Evolutionary conservation across 2,329 filamentous ascomycete genomes (phyloP).

Genomic region (Diplodia mutila): DNA sequence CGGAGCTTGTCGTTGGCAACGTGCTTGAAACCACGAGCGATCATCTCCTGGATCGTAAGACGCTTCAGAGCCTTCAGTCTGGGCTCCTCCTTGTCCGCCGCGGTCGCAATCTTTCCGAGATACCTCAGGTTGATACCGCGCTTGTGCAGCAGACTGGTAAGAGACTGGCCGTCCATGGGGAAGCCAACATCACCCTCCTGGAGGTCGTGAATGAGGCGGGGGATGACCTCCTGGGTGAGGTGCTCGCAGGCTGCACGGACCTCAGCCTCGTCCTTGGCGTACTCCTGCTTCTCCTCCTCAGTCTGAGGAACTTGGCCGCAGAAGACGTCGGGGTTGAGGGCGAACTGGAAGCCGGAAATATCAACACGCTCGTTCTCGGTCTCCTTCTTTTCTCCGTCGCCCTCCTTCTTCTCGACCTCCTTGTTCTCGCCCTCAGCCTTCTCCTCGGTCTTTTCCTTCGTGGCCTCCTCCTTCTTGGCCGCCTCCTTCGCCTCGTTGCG

Average conservation of each 20-base stretch:
- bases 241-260: slow-evolving; percentile 83
- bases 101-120: slow-evolving; percentile 78
- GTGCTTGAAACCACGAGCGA: slow-evolving; percentile 95
- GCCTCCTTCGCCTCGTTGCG: slow-evolving; percentile 40
- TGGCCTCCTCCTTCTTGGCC: slow-evolving; percentile 27
- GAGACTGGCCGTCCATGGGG: slow-evolving; percentile 95
- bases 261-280: slow-evolving; percentile 82
- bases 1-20: slow-evolving; percentile 78
- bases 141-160: slow-evolving; percentile 89
- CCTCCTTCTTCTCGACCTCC: slow-evolving; percentile 28
- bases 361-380: slow-evolving; percentile 72
- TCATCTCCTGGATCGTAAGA: slow-evolving; percentile 87
- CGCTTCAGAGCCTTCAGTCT: slow-evolving; percentile 77
- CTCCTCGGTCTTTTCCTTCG: slow-evolving; percentile 36
- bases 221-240: slow-evolving; percentile 76
- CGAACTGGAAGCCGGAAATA: slow-evolving; percentile 82
- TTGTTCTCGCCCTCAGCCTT: slow-evolving; percentile 40
- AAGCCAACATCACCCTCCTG: slow-evolving; percentile 93
- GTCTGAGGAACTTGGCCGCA: slow-evolving; percentile 90
- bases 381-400: slow-evolving; percentile 36
- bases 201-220: slow-evolving; percentile 83
- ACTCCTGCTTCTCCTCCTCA: slow-evolving; percentile 83
- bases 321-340: slow-evolving; percentile 93
- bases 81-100: slow-evolving; percentile 62
- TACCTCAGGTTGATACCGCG: slow-evolving; percentile 97